Evolutionary conservation across 2,329 filamentous ascomycete genomes (phyloP), one percentile per base, ranked within the genome.

Genomic region (Sordariomycetes sp.): DNA sequence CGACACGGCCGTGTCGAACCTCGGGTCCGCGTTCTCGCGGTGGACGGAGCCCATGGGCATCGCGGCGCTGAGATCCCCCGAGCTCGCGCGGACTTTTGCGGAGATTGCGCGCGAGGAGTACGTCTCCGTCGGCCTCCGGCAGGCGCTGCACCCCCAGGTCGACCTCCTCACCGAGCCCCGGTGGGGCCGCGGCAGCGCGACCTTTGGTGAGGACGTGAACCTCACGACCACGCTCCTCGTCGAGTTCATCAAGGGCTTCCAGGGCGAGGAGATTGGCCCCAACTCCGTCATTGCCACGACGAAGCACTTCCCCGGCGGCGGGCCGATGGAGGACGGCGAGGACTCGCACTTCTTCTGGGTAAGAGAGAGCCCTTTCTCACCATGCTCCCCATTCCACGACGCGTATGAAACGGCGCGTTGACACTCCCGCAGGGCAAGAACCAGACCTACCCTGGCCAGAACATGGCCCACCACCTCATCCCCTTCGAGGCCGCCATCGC

Each of bases 271-370:
- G 35, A 65, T 77, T n/a, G 75, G 76, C 0, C 61, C 64, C 0
- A 60, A 70, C 32, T 75, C 73, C 1, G 72, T 79, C 3, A 71
- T 70, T 1, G 75, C 76, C 0, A 71, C 78, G 1, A 77, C 76
- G 0, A 80, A 80, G 64, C 76, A 80, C 60, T 80, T 80, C 61
- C 76, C 77, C 0, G 77, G 77, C 4, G 75, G 71, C 8, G 77
- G 77, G 0, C 71, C 76, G 0, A 69, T 74, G 62, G 65, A 76
- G 58, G 65, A 75, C 53, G 77, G 77, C 22, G 74, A 79, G 53
- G 77, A 80, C 61, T 72, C 74, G 17, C 77, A 80, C 57, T 80
- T 79, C 59, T 64, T 55, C 25, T 35, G 32, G 24, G 50, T 52
- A 39, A 35, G 45, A n/a, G n/a, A n/a, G n/a, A n/a, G 20, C 20